Percentiles rank a stretch among this genome's conserved stretches.
Evolutionary conservation across 2,329 filamentous ascomycete species (phyloP).

Genomic region (Colletotrichum incanum): DNA sequence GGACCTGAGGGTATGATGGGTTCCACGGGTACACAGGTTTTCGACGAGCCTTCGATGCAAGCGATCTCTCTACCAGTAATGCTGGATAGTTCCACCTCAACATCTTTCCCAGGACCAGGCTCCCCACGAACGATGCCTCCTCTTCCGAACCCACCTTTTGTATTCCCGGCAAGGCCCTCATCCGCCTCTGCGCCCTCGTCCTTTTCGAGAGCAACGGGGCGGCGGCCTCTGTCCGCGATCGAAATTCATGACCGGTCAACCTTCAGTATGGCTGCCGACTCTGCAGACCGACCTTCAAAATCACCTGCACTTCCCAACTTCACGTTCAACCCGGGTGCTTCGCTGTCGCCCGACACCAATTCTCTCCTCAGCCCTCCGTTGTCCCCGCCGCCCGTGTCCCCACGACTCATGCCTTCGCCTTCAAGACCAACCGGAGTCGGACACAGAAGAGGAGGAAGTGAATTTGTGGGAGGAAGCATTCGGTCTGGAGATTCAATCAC

Average conservation of each 20-base stretch:
- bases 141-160: conserved; percentile 75
- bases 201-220: conserved; percentile 63
- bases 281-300: conserved; percentile 47
- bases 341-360: conserved; percentile 52
- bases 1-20: conserved; percentile 55
- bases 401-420: conserved; percentile 67
- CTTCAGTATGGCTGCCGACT: conserved; percentile 50
- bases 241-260: conserved; percentile 58
- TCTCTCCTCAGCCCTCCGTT: conserved; percentile 69
- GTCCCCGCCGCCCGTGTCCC: conserved; percentile 64
- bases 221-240: conserved; percentile 69
- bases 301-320: conserved; percentile 68
- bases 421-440: conserved; percentile 76
- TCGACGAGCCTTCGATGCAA: conserved; percentile 45
- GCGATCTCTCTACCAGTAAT: conserved; percentile 49
- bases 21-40: conserved; percentile 39
- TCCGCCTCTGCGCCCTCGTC: conserved; percentile 64
- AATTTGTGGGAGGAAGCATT: conserved; percentile 85
- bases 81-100: conserved; percentile 48
- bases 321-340: conserved; percentile 69
- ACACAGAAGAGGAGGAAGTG: conserved; percentile 86
- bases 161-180: conserved; percentile 70
- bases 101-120: conserved; percentile 48
- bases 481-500: conserved; percentile 72
- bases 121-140: conserved; percentile 58